phyloP scores from a whole-genome alignment of 2,329 filamentous ascomycete genomes.

The Zymoseptoria brevis region DNA sequence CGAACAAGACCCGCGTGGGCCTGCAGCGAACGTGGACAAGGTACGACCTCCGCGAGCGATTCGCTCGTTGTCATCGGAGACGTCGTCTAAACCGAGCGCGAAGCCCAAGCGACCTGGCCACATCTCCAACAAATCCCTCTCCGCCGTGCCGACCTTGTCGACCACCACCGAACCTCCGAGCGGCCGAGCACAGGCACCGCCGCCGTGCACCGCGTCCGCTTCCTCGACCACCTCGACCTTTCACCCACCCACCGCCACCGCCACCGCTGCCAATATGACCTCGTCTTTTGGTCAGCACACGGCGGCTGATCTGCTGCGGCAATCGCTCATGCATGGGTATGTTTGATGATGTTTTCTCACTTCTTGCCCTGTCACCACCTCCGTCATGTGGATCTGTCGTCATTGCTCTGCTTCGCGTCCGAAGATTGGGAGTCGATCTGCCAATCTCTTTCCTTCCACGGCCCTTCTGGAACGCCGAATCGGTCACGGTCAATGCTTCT shows the following conservation, averaged over 20 bases:
- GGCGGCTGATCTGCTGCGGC: conserved; percentile 51
- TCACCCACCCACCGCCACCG: conserved; percentile 32
- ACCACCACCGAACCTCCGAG: conserved; percentile 11
- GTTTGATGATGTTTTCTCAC: conserved; percentile 4
- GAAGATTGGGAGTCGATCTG: background rate
- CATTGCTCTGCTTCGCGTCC: background rate
- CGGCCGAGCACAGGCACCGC: background rate
- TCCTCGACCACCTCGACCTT: background rate
- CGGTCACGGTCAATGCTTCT: background rate
- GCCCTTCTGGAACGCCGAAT: background rate
- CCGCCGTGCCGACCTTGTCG: conserved; percentile 40
- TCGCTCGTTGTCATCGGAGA: conserved; percentile 2
- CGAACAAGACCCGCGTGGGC: background rate
- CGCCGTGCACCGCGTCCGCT: background rate
- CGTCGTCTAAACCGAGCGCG: conserved; percentile 1
- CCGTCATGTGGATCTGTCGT: conserved; percentile 2
- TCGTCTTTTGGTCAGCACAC: conserved; percentile 30
- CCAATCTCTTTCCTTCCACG: conserved; percentile 1
- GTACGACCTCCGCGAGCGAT: background rate
- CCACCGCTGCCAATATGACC: conserved; percentile 34
- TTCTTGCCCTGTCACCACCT: conserved; percentile 7
- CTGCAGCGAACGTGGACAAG: background rate
- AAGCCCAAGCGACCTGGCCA: conserved; percentile 18
- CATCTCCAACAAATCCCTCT: conserved; percentile 33
- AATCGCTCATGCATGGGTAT: conserved; percentile 51